A percentile compares a stretch with the other conserved stretches of the same genome.
These are phyloP conservation scores for Fusarium praegraminearum DNA, from an alignment of 2,329 filamentous ascomycete species.

Conservation along the genomic window DNA sequence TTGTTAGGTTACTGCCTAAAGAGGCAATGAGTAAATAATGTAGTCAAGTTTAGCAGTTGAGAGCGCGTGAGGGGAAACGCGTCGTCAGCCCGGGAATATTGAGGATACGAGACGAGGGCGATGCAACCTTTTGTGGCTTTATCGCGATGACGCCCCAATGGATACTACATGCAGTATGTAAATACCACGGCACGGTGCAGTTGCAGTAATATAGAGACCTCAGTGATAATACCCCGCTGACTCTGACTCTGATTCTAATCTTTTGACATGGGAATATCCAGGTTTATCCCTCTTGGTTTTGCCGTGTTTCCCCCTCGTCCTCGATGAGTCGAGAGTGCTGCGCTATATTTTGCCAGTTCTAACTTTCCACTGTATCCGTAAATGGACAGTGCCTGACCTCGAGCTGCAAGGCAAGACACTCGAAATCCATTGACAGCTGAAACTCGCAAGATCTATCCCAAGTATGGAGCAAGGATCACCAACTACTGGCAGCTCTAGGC, in stretches of 20 bases:
- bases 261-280: constrained; percentile 22
- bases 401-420: neutral
- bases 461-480: constrained; percentile 10
- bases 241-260: neutral
- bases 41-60: constrained; percentile 2
- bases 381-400: neutral
- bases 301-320: constrained; percentile 5
- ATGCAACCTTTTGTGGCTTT: constrained; percentile 6
- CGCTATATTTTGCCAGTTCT: neutral
- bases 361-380: neutral
- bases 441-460: constrained; percentile 3
- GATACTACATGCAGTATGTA: neutral
- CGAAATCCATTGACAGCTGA: constrained; percentile 30
- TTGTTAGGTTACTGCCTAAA: constrained; percentile 33
- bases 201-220: neutral
- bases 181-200: neutral
- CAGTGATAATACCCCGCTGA: constrained; percentile 10
- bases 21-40: constrained; percentile 38
- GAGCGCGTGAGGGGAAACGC: constrained; percentile 33
- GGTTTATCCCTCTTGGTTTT: constrained; percentile 1
- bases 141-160: constrained; percentile 28
- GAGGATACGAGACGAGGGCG: constrained; percentile 5
- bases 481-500: constrained; percentile 6
- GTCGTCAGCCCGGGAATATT: constrained; percentile 19
- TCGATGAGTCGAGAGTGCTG: neutral